phyloP scores from a whole-genome alignment of 2,329 filamentous ascomycete species.

The Daldinia sp. region DNA sequence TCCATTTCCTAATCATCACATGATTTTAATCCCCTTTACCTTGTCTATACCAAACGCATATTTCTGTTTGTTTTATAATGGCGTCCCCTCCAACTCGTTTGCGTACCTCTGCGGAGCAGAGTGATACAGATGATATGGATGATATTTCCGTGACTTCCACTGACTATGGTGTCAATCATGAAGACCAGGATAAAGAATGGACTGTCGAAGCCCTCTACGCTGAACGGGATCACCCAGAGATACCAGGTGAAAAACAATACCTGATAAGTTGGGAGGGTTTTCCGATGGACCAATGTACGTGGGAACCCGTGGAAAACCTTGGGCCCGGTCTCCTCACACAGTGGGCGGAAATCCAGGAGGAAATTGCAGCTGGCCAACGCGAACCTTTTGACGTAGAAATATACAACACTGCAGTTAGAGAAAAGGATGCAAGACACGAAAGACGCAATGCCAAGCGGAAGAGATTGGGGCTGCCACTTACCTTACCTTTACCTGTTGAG shows the following conservation, averaged over 20 bases:
- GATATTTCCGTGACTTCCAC: slow-evolving; percentile 70
- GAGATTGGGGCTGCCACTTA: slow-evolving; percentile 52
- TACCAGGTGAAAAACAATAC: slow-evolving; percentile 58
- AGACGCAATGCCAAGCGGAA: slow-evolving; percentile 60
- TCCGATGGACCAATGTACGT: slow-evolving; percentile 66
- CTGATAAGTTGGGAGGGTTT: slow-evolving; percentile 76
- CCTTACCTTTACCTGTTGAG: slow-evolving; percentile 39
- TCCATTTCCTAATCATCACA: neutral
- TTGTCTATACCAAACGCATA: neutral
- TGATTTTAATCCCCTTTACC: neutral
- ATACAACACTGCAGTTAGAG: slow-evolving; percentile 54
- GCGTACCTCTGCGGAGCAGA: slow-evolving; percentile 21
- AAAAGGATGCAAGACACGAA: slow-evolving; percentile 55
- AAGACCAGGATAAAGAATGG: slow-evolving; percentile 60
- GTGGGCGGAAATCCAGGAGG: slow-evolving; percentile 60
- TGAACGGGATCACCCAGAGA: slow-evolving; percentile 53
- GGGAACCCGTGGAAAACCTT: slow-evolving; percentile 64
- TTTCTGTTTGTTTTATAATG: slow-evolving; percentile 25
- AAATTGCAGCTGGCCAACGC: slow-evolving; percentile 51
- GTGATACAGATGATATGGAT: slow-evolving; percentile 58
- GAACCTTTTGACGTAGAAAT: slow-evolving; percentile 55
- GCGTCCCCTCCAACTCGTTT: slow-evolving; percentile 14
- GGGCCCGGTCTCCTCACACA: slow-evolving; percentile 53
- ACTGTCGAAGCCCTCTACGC: slow-evolving; percentile 66
- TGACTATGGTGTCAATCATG: slow-evolving; percentile 30